Base-by-base conservation (phyloP, 495 filamentous ascomycete species). In the Aspergillus incahuasiensis region DNA sequence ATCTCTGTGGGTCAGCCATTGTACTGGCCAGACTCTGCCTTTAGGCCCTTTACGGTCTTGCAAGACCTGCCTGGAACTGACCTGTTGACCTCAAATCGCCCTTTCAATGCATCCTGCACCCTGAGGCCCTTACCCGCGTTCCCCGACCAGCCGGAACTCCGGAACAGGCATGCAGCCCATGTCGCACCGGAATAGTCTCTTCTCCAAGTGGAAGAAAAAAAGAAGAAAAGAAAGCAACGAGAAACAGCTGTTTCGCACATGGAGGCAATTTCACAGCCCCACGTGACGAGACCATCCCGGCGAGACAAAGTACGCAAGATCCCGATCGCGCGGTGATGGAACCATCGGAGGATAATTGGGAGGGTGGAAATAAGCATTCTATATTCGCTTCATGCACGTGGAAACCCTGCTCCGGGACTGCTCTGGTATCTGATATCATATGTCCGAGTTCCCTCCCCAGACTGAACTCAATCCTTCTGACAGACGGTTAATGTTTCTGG, bases 71-170 rank as follows among this genome's bases (percentile, higher is more conserved):
- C 58, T 57, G 56, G 54, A 57, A 61, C 52, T 52, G 46, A 35
- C 39, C 35, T 47, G 55, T 42, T 39, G 49, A 15, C 49, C 38
- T 39, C 51, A 39, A 52, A 54, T 48, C 48, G 43, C 43, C 45
- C 51, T 58, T 62, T 49, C 22, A 30, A 40, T 52, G 41, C 54
- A 54, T 58, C 57, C 55, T 65, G 63, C 63, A 65, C 59, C 19
- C 51, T 56, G 25, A 57, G 32, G 32, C 51, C 44, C 49, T 52
- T 57, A 56, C 57, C 45, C 59, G 54, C 55, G 40, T 61, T 62
- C 63, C 59, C 63, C 59, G 63, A 51, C 63, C 63, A 65, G 57
- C 57, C 57, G 57, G 63, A 65, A 56, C 57, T 40, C 48, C 52
- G 48, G 57, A 57, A 54, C 47, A 54, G 48, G 54, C 35, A 54